These are phyloP conservation scores for Colletotrichum ledebouriae DNA, from an alignment of 2,329 filamentous ascomycete genomes.

Conservation along the genomic window DNA sequence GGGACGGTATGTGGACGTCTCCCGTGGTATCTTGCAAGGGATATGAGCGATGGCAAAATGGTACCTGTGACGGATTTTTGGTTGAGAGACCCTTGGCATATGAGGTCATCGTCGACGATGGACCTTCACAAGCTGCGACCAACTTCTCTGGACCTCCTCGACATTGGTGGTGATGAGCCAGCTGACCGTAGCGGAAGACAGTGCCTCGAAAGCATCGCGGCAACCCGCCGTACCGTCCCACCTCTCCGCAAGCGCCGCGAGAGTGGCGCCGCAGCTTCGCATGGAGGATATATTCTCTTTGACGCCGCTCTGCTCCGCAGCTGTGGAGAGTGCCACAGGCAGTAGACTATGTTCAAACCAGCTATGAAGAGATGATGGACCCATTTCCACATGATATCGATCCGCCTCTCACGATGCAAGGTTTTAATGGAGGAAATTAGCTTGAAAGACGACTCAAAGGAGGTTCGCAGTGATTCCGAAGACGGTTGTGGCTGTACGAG, in stretches of 20 bases:
- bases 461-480: conserved; percentile 45
- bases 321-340: conserved; percentile 35
- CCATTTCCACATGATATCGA: conserved; percentile 51
- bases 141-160: conserved; percentile 13
- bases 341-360: conserved; percentile 49
- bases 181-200: conserved; percentile 48
- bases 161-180: conserved; percentile 43
- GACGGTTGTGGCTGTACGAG: conserved; percentile 44
- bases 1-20: conserved; percentile 40
- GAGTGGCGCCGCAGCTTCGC: conserved; percentile 49
- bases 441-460: conserved; percentile 47
- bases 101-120: conserved; percentile 27
- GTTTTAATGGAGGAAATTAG: conserved; percentile 48
- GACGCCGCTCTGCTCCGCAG: conserved; percentile 45
- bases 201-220: conserved; percentile 48
- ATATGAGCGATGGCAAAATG: conserved; percentile 38
- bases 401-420: conserved; percentile 49
- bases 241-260: conserved; percentile 49
- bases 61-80: conserved; percentile 32
- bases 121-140: conserved; percentile 13
- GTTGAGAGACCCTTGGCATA: conserved; percentile 27
- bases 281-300: conserved; percentile 45
- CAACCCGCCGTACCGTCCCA: conserved; percentile 50
- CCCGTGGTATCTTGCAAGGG: conserved; percentile 25
- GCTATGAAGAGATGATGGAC: conserved; percentile 52